These are phyloP conservation scores for Microbotryum silenes-acaulis DNA, from an alignment of 1,284 basidiomycete genomes.

Conservation along the genomic window DNA sequence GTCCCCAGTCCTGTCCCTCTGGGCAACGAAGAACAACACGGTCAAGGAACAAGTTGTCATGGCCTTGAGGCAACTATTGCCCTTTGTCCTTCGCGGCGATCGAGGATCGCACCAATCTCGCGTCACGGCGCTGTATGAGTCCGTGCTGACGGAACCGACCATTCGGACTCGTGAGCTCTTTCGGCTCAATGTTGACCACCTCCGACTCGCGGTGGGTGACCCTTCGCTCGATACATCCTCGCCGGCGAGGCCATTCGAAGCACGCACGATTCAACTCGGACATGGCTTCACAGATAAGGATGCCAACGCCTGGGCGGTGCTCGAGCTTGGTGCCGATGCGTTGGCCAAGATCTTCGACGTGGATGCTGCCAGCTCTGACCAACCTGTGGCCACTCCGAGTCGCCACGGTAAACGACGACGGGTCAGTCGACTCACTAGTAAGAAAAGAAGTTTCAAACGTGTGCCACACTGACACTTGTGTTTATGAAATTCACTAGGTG, in stretches of 20 bases:
- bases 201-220: constrained; percentile 51
- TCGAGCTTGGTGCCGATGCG: constrained; percentile 78
- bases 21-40: constrained; percentile 69
- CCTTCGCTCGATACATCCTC: neutral
- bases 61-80: constrained; percentile 60
- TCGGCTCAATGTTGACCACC: constrained; percentile 54
- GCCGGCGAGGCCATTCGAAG: constrained; percentile 46
- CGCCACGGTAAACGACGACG: too few relatives aligned
- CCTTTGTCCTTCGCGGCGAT: constrained; percentile 50
- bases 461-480: too few relatives aligned
- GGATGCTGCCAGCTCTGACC: neutral
- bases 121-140: constrained; percentile 36
- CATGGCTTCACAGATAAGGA: constrained; percentile 61
- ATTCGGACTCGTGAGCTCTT: constrained; percentile 51
- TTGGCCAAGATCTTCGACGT: constrained; percentile 41
- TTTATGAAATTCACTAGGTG: constrained; percentile 11
- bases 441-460: too few relatives aligned
- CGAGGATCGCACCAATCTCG: neutral
- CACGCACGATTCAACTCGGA: constrained; percentile 59
- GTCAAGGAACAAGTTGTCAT: constrained; percentile 53
- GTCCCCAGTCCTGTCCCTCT: constrained; percentile 58
- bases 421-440: too few relatives aligned
- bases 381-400: neutral
- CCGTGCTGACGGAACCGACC: constrained; percentile 56
- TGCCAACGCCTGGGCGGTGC: constrained; percentile 67